A percentile compares a stretch with the other conserved stretches of the same genome.
Evolutionary conservation across 1,284 basidiomycete species (phyloP).

Genomic region (Trichosporon ovoides): DNA sequence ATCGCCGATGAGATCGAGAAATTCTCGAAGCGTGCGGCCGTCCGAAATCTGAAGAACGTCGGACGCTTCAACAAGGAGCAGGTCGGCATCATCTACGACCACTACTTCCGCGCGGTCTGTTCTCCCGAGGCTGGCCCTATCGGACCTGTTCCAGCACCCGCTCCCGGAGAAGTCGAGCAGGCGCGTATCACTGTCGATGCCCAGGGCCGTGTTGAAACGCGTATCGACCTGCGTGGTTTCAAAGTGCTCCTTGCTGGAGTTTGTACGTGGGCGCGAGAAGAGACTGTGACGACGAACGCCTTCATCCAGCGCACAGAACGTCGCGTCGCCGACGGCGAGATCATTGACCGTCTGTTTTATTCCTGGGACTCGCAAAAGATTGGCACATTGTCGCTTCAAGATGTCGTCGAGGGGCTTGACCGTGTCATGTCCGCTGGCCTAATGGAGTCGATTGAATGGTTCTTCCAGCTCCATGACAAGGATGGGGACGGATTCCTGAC

Average conservation of each 20-base stretch:
- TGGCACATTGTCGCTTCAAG: conserved; percentile 82
- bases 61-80: conserved; percentile 84
- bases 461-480: conserved; percentile 94
- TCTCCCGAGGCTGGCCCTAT: conserved; percentile 37
- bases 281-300: conserved; percentile 85
- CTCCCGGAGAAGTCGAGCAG: conserved; percentile 37
- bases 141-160: conserved; percentile 12
- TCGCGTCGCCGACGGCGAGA: conserved; percentile 51
- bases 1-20: conserved; percentile 91
- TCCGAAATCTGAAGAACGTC: conserved; percentile 78
- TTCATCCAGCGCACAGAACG: conserved; percentile 65
- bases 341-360: conserved; percentile 65
- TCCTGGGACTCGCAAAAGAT: conserved; percentile 79
- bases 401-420: conserved; percentile 82
- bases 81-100: conserved; percentile 83
- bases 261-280: conserved; percentile 92
- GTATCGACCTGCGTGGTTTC: conserved; percentile 84
- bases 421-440: conserved; percentile 92
- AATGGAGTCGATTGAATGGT: conserved; percentile 98
- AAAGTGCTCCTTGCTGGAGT: conserved; percentile 83
- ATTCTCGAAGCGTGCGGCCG: conserved; percentile 89
- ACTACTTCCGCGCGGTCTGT: conserved; percentile 80
- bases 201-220: conserved; percentile 74
- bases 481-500: conserved; percentile 91
- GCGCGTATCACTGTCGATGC: conserved; percentile 44